A percentile compares a stretch with the other conserved stretches of the same genome.
phyloP scores from a whole-genome alignment of 306 rosid species.

The Lagenaria siceraria region DNA sequence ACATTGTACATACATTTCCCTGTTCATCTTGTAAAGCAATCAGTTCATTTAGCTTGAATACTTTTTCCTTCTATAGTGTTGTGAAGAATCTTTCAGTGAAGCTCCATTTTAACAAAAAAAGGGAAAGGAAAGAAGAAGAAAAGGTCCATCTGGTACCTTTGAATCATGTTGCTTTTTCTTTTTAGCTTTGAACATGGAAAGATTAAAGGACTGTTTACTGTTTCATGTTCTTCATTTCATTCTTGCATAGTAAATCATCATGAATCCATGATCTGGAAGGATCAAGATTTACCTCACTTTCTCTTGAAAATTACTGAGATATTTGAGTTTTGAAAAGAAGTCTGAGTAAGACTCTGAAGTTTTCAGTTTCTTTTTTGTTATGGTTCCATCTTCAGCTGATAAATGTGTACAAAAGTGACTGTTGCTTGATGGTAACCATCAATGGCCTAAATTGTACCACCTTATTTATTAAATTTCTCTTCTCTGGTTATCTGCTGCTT shows the following conservation, averaged over 20 bases:
- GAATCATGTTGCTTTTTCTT: background rate
- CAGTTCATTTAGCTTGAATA: background rate
- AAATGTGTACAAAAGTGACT: background rate
- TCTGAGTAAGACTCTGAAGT: background rate
- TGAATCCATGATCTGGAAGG: background rate
- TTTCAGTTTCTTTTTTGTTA: background rate
- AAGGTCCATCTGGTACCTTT: background rate
- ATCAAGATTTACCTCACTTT: background rate
- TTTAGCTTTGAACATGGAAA: background rate
- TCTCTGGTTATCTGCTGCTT: background rate
- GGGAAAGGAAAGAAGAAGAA: background rate
- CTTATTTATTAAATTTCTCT: background rate
- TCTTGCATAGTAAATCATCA: background rate
- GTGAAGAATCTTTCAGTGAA: background rate
- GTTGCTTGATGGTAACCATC: constrained; percentile 10
- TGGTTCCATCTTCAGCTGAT: background rate
- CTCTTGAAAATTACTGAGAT: background rate
- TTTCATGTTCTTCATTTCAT: background rate
- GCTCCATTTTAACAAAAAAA: background rate
- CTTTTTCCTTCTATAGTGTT: background rate
- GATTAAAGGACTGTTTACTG: background rate
- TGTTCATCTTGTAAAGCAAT: constrained; percentile 9
- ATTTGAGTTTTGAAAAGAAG: background rate
- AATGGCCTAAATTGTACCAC: background rate
- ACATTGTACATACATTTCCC: background rate